These are phyloP conservation scores for Cryptococcus neoformans DNA, from an alignment of 1,284 basidiomycete genomes.

Conservation along the genomic window DNA sequence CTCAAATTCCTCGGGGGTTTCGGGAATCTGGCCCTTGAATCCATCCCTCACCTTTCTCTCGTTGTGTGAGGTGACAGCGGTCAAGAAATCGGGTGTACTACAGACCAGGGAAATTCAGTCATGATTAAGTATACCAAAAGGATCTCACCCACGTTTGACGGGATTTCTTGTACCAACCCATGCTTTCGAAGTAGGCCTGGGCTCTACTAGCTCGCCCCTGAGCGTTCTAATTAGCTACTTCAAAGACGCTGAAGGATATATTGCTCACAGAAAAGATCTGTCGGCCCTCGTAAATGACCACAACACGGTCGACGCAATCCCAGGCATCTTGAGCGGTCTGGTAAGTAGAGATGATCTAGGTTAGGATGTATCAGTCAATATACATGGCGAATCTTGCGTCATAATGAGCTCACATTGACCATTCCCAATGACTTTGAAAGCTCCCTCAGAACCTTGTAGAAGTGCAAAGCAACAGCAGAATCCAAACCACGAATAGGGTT, in stretches of 20 bases:
- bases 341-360: not conserved
- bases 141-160: not conserved
- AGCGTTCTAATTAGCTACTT: not conserved
- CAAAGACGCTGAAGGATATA: not conserved
- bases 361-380: not conserved
- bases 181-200: not conserved
- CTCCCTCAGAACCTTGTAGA: not conserved
- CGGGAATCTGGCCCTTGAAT: not conserved
- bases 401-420: not conserved
- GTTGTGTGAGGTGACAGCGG: not conserved
- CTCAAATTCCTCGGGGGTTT: not conserved
- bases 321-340: not conserved
- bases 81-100: not conserved
- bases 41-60: not conserved
- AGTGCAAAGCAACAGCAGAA: constrained; percentile 66
- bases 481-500: constrained; percentile 77
- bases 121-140: not conserved
- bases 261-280: not conserved
- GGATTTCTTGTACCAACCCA: not conserved
- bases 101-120: not conserved
- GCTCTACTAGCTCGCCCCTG: not conserved
- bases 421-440: not conserved
- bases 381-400: not conserved
- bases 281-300: not conserved
- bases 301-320: not conserved